Evolutionary conservation across 306 rosid genomes (phyloP).

Genomic region (Urtica urens): DNA sequence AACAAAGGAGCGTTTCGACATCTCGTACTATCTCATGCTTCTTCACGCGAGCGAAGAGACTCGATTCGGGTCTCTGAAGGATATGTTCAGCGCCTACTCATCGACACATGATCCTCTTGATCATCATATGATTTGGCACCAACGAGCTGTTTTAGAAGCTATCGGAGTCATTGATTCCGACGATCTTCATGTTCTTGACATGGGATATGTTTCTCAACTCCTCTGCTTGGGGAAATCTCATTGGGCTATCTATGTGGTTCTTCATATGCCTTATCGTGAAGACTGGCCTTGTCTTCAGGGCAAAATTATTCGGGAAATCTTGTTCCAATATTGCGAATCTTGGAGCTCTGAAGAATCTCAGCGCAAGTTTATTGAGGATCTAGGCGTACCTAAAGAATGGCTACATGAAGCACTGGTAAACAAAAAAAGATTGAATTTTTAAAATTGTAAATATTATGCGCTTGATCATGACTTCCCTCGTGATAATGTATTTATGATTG

Average conservation of each 20-base stretch:
- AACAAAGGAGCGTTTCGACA: constrained; percentile 44
- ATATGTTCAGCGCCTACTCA: constrained; percentile 83
- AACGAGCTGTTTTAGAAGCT: constrained; percentile 73
- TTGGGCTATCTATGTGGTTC: constrained; percentile 95
- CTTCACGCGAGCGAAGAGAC: constrained; percentile 65
- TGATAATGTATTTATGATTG: constrained; percentile 10
- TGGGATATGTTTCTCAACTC: constrained; percentile 75
- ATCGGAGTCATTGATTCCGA: constrained; percentile 67
- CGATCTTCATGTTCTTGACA: constrained; percentile 88
- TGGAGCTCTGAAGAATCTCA: constrained; percentile 86
- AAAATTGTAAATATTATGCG: neutral
- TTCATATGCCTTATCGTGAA: constrained; percentile 66
- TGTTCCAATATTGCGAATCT: constrained; percentile 87
- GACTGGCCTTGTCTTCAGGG: constrained; percentile 78
- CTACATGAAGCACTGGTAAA: constrained; percentile 91
- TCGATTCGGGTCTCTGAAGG: constrained; percentile 43
- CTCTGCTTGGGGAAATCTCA: constrained; percentile 80
- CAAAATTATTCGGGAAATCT: constrained; percentile 74
- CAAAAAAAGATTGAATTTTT: neutral
- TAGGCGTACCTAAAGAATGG: constrained; percentile 83
- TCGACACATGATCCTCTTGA: constrained; percentile 92
- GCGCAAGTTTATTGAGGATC: constrained; percentile 60
- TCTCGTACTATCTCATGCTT: constrained; percentile 90
- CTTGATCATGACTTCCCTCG: neutral
- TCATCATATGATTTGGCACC: constrained; percentile 98